Evolutionary conservation across 495 filamentous ascomycete species (phyloP).

Genomic region (Aspergillus biplanus): DNA sequence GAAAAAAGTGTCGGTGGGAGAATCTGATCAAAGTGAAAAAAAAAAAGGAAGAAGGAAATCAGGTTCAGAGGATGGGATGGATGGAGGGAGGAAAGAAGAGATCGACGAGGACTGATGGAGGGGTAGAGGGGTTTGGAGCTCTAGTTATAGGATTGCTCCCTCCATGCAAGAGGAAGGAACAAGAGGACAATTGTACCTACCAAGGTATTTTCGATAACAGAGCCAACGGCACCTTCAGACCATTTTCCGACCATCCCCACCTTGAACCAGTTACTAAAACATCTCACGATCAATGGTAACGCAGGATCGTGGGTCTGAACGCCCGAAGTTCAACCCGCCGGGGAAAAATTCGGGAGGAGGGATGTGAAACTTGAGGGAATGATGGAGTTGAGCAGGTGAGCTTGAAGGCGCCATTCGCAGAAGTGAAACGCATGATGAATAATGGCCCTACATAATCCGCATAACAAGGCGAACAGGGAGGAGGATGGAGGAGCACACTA

Average conservation of each 20-base stretch:
- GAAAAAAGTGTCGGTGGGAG: not conserved
- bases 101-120: not conserved
- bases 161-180: not conserved
- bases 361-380: not conserved
- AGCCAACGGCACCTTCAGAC: conserved; percentile 3
- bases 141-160: conserved; percentile 18
- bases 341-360: conserved; percentile 2
- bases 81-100: not conserved
- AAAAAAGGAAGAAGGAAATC: not conserved
- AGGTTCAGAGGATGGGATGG: no score
- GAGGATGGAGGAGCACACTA: not conserved
- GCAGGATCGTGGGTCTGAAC: conserved; percentile 11
- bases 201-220: not conserved
- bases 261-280: conserved; percentile 4
- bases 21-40: not conserved
- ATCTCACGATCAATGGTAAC: conserved; percentile 10
- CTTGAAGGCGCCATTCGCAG: not conserved
- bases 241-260: conserved; percentile 6
- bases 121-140: conserved; percentile 15
- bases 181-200: not conserved
- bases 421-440: not conserved
- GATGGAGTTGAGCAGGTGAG: not conserved
- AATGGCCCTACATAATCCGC: not conserved
- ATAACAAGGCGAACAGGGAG: not conserved
- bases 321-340: conserved; percentile 17